Evolutionary conservation across 116 monocot species (phyloP), one percentile per base, ranked within the genome.

Genomic region (Phalaenopsis hybrid): DNA sequence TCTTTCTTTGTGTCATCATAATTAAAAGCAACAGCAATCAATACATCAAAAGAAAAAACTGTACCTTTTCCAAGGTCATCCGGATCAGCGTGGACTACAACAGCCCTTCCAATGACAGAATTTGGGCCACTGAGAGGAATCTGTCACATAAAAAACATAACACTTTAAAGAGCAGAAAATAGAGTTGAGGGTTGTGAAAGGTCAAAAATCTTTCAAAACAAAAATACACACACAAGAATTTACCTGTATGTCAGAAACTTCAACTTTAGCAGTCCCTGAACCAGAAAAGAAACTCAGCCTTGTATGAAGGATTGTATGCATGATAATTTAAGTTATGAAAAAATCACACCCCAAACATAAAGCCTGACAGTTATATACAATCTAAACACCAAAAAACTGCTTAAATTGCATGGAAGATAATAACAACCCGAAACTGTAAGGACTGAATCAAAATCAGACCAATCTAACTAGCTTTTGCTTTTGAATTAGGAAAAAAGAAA

Each of bases 1-100:
- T 63, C 23, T 63, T 63, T 21, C 63, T 23, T 63, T 15, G 23
- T 63, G 6, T 63, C 63, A 21, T 5, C 63, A 63, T 63, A 55
- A 55, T 55, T 55, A 55, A 15, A 55, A 55, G 55, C 12, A 72
- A 72, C 13, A 72, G n/a, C 4, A 21, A 46, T 45, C 31, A 41
- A 21, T 46, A 75, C 5, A 75, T 45, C 75, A 45, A 75, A 75
- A 8, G 17, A 75, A 13, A 51, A 77, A 44, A 77, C 3, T 52
- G 31, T 87, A 97, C 98, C 98, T 90, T 88, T 94, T 43, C 95
- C 95, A 50, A 98, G 86, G 69, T 98, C 98, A 87, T 98, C 95
- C 75, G 90, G 90, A 83, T 94, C 93, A 23, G 94, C 93, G 85
- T 95, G 95, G 68, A 98, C 95, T 41, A 98, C 98, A 81, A 94